Conservation (phyloP, 2,329 filamentous ascomycete genomes). For the Cryphonectria nitschkei region DNA sequence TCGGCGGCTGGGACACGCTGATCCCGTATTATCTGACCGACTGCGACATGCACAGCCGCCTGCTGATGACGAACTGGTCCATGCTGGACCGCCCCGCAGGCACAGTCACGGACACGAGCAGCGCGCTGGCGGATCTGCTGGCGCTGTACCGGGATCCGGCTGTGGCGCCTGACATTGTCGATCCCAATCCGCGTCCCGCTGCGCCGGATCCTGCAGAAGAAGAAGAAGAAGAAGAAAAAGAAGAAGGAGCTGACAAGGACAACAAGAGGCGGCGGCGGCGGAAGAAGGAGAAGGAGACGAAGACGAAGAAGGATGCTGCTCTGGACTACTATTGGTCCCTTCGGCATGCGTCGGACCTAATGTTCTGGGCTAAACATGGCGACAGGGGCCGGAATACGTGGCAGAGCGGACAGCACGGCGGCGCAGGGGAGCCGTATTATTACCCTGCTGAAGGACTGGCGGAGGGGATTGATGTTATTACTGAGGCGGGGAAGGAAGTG, state of each 20-base stretch:
- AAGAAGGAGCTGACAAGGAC: constrained; percentile 2
- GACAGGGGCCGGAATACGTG: constrained; percentile 53
- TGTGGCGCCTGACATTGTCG: constrained; percentile 41
- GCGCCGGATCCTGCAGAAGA: constrained; percentile 24
- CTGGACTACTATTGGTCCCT: constrained; percentile 37
- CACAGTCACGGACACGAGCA: constrained; percentile 50
- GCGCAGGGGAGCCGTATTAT: constrained; percentile 57
- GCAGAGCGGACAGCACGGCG: constrained; percentile 56
- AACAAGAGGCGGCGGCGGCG: constrained; percentile 19
- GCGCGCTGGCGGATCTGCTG: constrained; percentile 49
- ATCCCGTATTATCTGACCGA: constrained; percentile 63
- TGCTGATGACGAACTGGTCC: constrained; percentile 51
- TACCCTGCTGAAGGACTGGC: constrained; percentile 51
- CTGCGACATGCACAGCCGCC: constrained; percentile 57
- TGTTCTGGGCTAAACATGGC: constrained; percentile 49
- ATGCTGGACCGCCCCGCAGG: constrained; percentile 45
- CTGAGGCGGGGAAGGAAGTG: constrained; percentile 47
- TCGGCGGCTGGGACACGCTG: constrained; percentile 60
- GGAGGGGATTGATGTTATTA: constrained; percentile 47
- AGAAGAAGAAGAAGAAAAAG: not conserved
- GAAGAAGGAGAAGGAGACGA: constrained; percentile 19
- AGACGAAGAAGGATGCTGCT: constrained; percentile 32
- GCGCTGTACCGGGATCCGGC: constrained; percentile 49
- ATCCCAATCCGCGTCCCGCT: constrained; percentile 39
- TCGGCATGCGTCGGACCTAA: constrained; percentile 37